phyloP scores from a whole-genome alignment of 2,329 filamentous ascomycete species.

The Fusarium sp. region DNA sequence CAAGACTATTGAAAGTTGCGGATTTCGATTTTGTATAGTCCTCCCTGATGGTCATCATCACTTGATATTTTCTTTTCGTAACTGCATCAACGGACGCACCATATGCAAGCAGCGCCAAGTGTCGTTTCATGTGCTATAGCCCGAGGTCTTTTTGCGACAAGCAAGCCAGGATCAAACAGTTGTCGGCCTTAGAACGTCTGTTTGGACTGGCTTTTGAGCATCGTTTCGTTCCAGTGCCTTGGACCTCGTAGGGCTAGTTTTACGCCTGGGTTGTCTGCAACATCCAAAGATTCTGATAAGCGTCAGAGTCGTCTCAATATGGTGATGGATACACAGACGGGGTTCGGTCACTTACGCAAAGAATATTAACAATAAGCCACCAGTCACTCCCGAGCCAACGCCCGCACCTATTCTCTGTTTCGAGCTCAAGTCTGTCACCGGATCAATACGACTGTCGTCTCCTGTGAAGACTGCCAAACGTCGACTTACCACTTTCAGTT shows the following conservation, averaged over 20 bases:
- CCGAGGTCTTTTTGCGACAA: background rate
- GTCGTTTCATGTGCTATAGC: background rate
- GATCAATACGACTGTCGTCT: background rate
- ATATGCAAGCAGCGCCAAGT: background rate
- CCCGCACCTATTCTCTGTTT: constrained; percentile 25
- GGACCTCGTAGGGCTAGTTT: background rate
- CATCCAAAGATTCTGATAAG: constrained; percentile 22
- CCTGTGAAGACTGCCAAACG: background rate
- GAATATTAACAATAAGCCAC: constrained; percentile 25
- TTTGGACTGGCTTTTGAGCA: background rate
- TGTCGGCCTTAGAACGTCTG: background rate
- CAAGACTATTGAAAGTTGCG: constrained; percentile 19
- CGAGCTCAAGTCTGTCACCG: constrained; percentile 6
- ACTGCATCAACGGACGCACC: background rate
- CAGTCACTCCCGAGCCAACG: constrained; percentile 17
- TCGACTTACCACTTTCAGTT: constrained; percentile 21
- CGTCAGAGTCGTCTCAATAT: constrained; percentile 1
- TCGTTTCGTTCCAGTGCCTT: background rate
- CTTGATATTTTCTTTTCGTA: background rate
- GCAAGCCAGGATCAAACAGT: background rate
- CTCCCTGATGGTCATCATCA: constrained; percentile 15
- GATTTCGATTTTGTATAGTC: constrained; percentile 32
- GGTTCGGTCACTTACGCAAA: constrained; percentile 16
- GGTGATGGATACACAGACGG: background rate
- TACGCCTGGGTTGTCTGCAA: constrained; percentile 7